These are phyloP conservation scores for Leishmania arabica DNA, from an alignment of 208 protist genomes.

Conservation along the genomic window DNA sequence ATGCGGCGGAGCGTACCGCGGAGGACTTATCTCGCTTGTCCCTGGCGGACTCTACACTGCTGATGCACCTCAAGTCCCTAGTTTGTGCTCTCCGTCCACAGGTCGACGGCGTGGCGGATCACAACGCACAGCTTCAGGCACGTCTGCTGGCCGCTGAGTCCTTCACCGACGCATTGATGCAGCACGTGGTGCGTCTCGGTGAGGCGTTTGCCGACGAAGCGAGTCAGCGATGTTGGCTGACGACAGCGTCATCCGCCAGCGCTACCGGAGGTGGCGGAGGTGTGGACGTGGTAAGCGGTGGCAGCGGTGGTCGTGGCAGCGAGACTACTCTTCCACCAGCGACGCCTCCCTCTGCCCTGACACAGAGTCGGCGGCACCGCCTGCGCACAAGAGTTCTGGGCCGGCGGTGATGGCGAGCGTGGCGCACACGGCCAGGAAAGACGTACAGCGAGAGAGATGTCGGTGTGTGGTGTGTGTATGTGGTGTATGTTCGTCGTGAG, in stretches of 20 bases:
- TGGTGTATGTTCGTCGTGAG: neutral
- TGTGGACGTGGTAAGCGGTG: neutral
- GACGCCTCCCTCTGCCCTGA: neutral
- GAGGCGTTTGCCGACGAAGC: slow-evolving; percentile 22
- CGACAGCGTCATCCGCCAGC: neutral
- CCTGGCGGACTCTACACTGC: slow-evolving; percentile 5
- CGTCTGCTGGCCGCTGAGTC: slow-evolving; percentile 15
- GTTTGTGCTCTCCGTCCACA: slow-evolving; percentile 24
- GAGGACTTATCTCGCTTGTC: slow-evolving; percentile 3
- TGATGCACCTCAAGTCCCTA: slow-evolving; percentile 20
- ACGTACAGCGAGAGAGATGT: neutral
- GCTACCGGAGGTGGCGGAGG: neutral
- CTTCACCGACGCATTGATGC: slow-evolving; percentile 12
- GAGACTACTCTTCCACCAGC: neutral
- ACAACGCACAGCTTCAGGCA: slow-evolving; percentile 28
- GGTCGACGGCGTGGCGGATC: slow-evolving; percentile 15
- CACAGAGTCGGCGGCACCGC: slow-evolving; percentile 8
- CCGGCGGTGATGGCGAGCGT: neutral
- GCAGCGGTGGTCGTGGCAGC: neutral
- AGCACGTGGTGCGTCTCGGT: slow-evolving; percentile 18
- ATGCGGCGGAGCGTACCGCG: slow-evolving; percentile 10
- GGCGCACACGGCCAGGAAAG: neutral
- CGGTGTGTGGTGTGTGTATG: neutral
- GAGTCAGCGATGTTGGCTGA: slow-evolving; percentile 6
- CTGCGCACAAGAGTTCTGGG: slow-evolving; percentile 5